phyloP scores from a whole-genome alignment of 768 basidiomycete genomes.

The Russula emetica region DNA sequence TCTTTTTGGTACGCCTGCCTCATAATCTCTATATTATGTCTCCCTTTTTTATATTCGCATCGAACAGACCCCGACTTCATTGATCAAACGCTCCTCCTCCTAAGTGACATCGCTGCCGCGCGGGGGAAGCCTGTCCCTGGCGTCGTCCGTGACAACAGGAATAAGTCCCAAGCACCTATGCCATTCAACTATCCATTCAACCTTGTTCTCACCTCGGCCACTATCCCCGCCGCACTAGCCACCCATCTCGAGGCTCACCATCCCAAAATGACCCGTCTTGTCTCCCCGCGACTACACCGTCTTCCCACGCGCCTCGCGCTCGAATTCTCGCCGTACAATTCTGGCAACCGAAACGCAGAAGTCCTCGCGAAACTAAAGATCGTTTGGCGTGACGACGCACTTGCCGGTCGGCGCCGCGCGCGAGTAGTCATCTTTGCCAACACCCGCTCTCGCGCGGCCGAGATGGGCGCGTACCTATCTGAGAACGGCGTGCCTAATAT shows the following conservation, averaged over 20 bases:
- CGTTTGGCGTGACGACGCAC: slow-evolving; percentile 70
- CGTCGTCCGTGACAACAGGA: not conserved
- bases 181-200: slow-evolving; percentile 68
- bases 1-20: slow-evolving; percentile 61
- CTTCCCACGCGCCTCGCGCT: slow-evolving; percentile 67
- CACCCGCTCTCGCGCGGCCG: slow-evolving; percentile 27
- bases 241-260: slow-evolving; percentile 59
- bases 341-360: slow-evolving; percentile 77
- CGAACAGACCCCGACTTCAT: slow-evolving; percentile 74
- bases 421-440: slow-evolving; percentile 86
- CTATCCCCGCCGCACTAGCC: slow-evolving; percentile 74
- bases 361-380: slow-evolving; percentile 67
- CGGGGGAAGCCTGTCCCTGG: slow-evolving; percentile 46
- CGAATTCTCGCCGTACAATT: slow-evolving; percentile 71
- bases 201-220: slow-evolving; percentile 78
- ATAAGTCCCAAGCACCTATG: not conserved
- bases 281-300: slow-evolving; percentile 75
- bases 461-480: slow-evolving; percentile 24
- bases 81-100: slow-evolving; percentile 61
- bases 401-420: slow-evolving; percentile 39
- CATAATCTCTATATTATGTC: not conserved
- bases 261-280: slow-evolving; percentile 62
- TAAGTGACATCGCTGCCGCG: slow-evolving; percentile 66
- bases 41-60: not conserved
- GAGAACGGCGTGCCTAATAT: slow-evolving; percentile 13